A percentile compares a stretch with the other conserved stretches of the same genome.
Evolutionary conservation across 805 yeast genomes (phyloP).

Genomic region (Candida insectorum): DNA sequence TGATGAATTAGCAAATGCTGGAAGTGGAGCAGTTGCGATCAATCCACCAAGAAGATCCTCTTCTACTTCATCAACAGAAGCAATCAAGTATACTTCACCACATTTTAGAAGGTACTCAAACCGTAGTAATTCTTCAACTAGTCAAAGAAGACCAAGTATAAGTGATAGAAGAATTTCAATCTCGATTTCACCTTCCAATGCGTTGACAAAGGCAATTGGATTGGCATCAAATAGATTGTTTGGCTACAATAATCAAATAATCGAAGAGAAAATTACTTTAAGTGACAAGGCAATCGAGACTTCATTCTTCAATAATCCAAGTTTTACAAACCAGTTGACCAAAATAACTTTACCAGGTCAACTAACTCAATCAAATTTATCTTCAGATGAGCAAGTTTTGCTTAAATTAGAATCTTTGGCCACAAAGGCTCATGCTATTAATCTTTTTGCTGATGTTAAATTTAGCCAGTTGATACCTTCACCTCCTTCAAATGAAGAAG

Average conservation of each 20-base stretch:
- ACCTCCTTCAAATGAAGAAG: constrained; percentile 49
- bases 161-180: constrained; percentile 64
- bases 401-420: constrained; percentile 67
- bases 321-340: constrained; percentile 34
- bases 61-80: constrained; percentile 12
- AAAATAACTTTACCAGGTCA: constrained; percentile 30
- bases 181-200: constrained; percentile 78
- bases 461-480: constrained; percentile 79
- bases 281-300: constrained; percentile 1
- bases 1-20: constrained; percentile 76
- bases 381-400: constrained; percentile 34
- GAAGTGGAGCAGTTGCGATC: constrained; percentile 49
- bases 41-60: constrained; percentile 29
- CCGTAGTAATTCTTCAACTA: constrained; percentile 16
- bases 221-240: constrained; percentile 85
- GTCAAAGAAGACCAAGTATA: constrained; percentile 58
- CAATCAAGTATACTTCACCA: constrained; percentile 13
- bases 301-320: constrained; percentile 21
- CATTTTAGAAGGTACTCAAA: constrained; percentile 13
- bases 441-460: constrained; percentile 87
- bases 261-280: constrained; percentile 4
- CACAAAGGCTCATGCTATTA: constrained; percentile 87
- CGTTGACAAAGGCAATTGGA: constrained; percentile 82
- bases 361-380: constrained; percentile 15
- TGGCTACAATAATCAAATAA: constrained; percentile 39